Evolutionary conservation across 192 early-diverging fungal species (phyloP), one percentile per base, ranked within the genome.

Genomic region (Haplosporangium gracile): DNA sequence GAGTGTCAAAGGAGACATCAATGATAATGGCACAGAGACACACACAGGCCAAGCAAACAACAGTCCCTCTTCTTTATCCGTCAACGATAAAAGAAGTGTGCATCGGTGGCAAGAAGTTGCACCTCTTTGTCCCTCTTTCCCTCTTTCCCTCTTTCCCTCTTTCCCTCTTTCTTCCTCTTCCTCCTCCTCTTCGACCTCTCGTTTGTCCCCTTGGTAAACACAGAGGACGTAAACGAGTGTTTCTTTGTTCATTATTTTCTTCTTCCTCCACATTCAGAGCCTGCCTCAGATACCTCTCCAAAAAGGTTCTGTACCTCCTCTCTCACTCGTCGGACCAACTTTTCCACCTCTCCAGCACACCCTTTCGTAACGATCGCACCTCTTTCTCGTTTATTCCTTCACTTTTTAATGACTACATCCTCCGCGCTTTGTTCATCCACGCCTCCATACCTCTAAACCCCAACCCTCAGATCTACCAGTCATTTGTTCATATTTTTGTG

Each of bases 281-380:
- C 34, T 24, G 40, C 43, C 45, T 45, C 39, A 34, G 43, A 13
- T 71, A 38, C 49, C 49, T 51, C 49, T 22, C 49, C 18, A 51
- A 51, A 65, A 32, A 26, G 2, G 11, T 15, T 32, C 55, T 7
- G 22, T 57, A 8, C 60, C 26, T 63, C 26, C 10, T 73, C 29
- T 49, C 20, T 3, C n/a, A n/a, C 72, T 18, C 36, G 36, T 53
- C 72, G 18, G 36, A 16, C 49, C 49, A 38, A 69, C 47, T 68
- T 74, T 24, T 47, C 73, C 5, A 16, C 9, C 57, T 9, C 55
- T 22, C 39, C n/a, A 32, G 32, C 20, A 26, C 47, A 20, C 40
- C 7, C n/a, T 74, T 70, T 36, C 70, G 60, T 65, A 75, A 76
- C 74, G 34, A 60, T 20, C 38, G 32, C 63, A 24, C 51, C 43